A percentile compares a stretch with the other conserved stretches of the same genome.
phyloP scores from a whole-genome alignment of 106 monocot species.

The Hemerocallis citrina region DNA sequence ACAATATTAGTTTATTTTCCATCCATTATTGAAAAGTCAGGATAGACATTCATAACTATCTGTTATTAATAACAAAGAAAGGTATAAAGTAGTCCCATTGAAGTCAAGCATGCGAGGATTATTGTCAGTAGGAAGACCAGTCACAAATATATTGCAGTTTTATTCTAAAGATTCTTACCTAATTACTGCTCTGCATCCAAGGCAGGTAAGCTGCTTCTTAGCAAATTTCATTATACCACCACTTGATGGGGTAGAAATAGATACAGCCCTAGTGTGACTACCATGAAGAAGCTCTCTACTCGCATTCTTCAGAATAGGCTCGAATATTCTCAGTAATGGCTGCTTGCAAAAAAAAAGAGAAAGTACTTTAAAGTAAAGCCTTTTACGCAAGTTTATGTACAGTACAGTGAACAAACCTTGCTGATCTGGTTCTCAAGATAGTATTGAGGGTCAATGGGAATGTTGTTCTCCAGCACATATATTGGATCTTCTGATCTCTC shows the following conservation, averaged over 20 bases:
- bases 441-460: constrained; percentile 95
- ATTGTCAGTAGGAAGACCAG: too few species aligned
- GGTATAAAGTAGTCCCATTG: background rate
- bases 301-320: constrained; percentile 97
- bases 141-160: background rate
- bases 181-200: constrained; percentile 89
- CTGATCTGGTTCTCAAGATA: constrained; percentile 99
- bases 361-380: background rate
- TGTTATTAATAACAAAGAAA: background rate
- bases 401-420: constrained; percentile 44
- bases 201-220: constrained; percentile 79
- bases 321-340: constrained; percentile 98
- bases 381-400: background rate
- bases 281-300: constrained; percentile 93
- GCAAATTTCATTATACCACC: constrained; percentile 99
- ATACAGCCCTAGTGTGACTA: constrained; percentile 90
- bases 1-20: too few species aligned
- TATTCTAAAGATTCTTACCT: constrained; percentile 29
- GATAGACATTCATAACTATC: too few species aligned
- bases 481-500: constrained; percentile 98
- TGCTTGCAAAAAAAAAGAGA: constrained; percentile 15
- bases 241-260: constrained; percentile 92
- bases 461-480: constrained; percentile 93
- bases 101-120: background rate
- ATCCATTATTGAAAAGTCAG: too few species aligned